A percentile compares a stretch with the other conserved stretches of the same genome.
Conservation (phyloP, 2,329 filamentous ascomycete genomes). For the Harringtonia lauricola region DNA sequence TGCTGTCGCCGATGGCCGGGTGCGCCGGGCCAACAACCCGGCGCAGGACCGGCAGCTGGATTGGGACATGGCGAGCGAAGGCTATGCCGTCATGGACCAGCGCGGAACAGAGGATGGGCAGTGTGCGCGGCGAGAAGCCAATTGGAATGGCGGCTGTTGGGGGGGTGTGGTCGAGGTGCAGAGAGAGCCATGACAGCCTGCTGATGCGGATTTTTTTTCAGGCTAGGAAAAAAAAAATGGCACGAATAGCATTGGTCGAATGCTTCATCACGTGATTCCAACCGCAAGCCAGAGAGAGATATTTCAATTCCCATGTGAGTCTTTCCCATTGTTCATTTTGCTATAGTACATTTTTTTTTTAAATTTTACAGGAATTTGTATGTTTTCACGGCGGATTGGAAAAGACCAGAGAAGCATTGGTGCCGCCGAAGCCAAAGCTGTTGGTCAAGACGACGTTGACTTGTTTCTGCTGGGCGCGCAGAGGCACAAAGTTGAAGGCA, state of each 20-base stretch:
- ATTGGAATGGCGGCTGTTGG: no score
- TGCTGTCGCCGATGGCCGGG: constrained; percentile 3
- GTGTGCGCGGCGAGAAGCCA: neutral
- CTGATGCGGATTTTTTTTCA: constrained; percentile 4
- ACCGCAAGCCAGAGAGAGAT: neutral
- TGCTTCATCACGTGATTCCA: neutral
- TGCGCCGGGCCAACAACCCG: constrained; percentile 23
- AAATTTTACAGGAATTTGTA: neutral
- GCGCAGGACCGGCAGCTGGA: constrained; percentile 36
- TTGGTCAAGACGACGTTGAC: constrained; percentile 77
- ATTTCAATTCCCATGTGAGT: neutral
- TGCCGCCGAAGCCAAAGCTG: constrained; percentile 96
- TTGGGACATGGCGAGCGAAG: constrained; percentile 30
- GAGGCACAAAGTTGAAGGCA: constrained; percentile 76
- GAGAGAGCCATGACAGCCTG: neutral
- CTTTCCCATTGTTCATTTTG: no score
- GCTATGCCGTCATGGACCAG: neutral
- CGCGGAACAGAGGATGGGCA: neutral
- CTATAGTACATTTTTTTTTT: no score
- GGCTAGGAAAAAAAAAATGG: neutral
- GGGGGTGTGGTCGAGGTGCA: neutral
- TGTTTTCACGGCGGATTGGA: constrained; percentile 20
- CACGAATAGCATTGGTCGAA: neutral
- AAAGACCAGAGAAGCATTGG: constrained; percentile 85
- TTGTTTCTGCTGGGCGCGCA: constrained; percentile 54